phyloP scores from a whole-genome alignment of 805 yeast genomes.

The Huiozyma sinensis region DNA sequence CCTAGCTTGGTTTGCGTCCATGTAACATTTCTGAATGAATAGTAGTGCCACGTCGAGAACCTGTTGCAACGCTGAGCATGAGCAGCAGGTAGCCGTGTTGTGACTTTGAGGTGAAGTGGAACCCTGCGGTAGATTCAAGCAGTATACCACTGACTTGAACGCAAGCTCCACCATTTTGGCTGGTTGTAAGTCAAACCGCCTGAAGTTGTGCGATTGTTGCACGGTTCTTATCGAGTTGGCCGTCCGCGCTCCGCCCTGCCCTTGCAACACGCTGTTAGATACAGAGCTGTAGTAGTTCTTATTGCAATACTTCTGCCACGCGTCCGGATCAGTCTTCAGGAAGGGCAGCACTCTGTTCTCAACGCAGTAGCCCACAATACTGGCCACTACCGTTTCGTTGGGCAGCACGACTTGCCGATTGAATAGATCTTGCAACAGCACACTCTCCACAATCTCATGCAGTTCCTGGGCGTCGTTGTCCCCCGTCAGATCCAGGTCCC shows the following conservation, averaged over 20 bases:
- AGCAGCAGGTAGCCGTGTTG: conserved; percentile 5
- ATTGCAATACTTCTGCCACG: conserved; percentile 12
- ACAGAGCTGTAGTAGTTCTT: neutral
- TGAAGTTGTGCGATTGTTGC: conserved; percentile 53
- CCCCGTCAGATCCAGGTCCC: neutral
- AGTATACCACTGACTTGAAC: conserved; percentile 70
- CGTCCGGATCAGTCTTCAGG: conserved; percentile 32
- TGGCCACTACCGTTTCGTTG: conserved; percentile 8
- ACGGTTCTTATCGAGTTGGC: conserved; percentile 1
- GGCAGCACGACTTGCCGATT: neutral
- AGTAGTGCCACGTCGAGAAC: conserved; percentile 36
- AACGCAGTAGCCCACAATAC: conserved; percentile 13
- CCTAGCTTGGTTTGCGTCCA: neutral
- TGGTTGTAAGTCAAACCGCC: conserved; percentile 81
- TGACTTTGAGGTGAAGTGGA: neutral
- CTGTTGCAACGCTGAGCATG: conserved; percentile 26
- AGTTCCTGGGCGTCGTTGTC: neutral
- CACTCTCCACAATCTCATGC: neutral
- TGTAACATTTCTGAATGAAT: conserved; percentile 11
- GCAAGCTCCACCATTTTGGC: conserved; percentile 59
- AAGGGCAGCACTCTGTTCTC: conserved; percentile 29
- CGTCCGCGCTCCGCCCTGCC: neutral
- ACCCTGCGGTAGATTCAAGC: conserved; percentile 36
- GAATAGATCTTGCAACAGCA: neutral
- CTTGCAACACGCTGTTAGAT: neutral